A percentile compares a stretch with the other conserved stretches of the same genome.
Conservation (phyloP, 1,284 basidiomycete species). For the Rhodofomes roseus region DNA sequence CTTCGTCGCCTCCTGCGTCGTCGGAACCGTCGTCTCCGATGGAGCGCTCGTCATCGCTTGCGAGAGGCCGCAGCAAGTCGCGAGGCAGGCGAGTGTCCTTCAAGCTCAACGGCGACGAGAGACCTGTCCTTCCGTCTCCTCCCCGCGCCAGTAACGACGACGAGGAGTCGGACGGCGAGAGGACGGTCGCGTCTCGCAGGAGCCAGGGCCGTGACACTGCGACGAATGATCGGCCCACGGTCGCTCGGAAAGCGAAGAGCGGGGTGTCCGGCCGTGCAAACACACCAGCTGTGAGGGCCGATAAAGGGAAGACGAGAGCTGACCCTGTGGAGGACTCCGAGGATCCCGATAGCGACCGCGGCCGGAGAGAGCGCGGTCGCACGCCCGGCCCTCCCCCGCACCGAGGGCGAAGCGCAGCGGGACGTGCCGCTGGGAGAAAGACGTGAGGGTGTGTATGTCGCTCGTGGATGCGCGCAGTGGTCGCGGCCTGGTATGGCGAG, state of each 20-base stretch:
- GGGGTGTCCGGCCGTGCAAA: neutral
- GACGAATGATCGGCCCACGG: neutral
- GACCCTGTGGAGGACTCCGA: neutral
- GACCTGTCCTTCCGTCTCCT: constrained; percentile 13
- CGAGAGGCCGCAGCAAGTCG: constrained; percentile 24
- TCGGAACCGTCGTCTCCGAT: constrained; percentile 23
- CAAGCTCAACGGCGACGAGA: constrained; percentile 23
- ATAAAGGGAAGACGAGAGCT: constrained; percentile 15
- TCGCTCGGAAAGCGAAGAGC: neutral
- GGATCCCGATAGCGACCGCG: constrained; percentile 9
- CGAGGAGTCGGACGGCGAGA: constrained; percentile 4
- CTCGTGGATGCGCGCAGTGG: no score
- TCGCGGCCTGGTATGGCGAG: no score
- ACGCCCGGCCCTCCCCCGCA: constrained; percentile 25
- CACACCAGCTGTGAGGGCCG: neutral
- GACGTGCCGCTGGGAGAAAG: neutral
- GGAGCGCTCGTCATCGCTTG: constrained; percentile 6
- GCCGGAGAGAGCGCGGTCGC: constrained; percentile 15
- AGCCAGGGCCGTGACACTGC: neutral
- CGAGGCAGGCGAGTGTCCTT: constrained; percentile 29
- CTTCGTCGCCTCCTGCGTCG: constrained; percentile 37
- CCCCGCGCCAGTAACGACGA: constrained; percentile 5
- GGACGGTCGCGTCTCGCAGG: neutral
- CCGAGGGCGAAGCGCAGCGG: constrained; percentile 11
- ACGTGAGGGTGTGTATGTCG: neutral